Conservation (phyloP, 169 alveolate genomes). For the Plasmodium malariae region DNA sequence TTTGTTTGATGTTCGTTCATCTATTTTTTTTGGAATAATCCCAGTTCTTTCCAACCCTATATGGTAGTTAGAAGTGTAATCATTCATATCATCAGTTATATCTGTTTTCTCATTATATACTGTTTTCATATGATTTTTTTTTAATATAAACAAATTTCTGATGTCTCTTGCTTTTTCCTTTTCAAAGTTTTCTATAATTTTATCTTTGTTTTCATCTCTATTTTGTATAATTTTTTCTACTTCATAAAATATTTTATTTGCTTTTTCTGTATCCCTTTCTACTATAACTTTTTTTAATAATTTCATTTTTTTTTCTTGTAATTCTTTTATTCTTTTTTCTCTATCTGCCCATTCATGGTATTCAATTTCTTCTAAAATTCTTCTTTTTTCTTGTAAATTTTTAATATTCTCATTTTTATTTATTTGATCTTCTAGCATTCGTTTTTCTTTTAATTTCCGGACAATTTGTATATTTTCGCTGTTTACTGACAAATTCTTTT, state of each 20-base stretch:
- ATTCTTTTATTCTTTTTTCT: constrained; percentile 76
- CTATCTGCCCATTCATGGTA: constrained; percentile 78
- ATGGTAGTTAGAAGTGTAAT: constrained; percentile 58
- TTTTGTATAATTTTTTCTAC: constrained; percentile 72
- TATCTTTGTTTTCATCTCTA: constrained; percentile 73
- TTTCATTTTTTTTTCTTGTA: constrained; percentile 76
- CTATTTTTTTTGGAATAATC: constrained; percentile 40
- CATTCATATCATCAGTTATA: constrained; percentile 62
- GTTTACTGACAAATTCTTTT: constrained; percentile 48
- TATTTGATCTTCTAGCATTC: constrained; percentile 63
- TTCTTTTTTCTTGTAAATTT: constrained; percentile 67
- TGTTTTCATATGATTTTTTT: constrained; percentile 54
- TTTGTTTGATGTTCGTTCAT: constrained; percentile 45
- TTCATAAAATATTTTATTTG: constrained; percentile 73
- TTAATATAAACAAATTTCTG: constrained; percentile 61
- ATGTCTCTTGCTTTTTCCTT: constrained; percentile 77
- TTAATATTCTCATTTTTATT: constrained; percentile 73
- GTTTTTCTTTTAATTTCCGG: constrained; percentile 68
- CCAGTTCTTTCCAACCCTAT: constrained; percentile 63
- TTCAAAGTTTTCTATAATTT: constrained; percentile 74
- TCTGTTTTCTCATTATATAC: constrained; percentile 64
- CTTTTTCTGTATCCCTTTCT: constrained; percentile 60
- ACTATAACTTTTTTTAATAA: constrained; percentile 61
- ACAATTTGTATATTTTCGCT: constrained; percentile 75
- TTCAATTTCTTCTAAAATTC: constrained; percentile 69